A percentile compares a stretch with the other conserved stretches of the same genome.
phyloP scores from a whole-genome alignment of 345 rosid species.

The Carallia pectinifolia region DNA sequence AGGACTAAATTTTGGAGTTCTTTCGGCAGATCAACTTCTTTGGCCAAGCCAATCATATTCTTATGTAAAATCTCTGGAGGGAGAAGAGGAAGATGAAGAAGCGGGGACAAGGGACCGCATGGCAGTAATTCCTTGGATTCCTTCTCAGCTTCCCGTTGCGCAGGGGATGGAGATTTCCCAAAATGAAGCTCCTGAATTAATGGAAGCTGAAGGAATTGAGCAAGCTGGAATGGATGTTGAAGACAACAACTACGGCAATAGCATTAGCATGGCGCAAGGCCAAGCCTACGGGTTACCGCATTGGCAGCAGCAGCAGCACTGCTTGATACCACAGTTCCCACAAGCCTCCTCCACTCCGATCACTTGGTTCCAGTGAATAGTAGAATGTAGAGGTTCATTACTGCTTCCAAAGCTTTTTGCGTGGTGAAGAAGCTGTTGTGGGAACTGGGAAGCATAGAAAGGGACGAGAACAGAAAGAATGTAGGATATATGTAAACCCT shows the following conservation, averaged over 20 bases:
- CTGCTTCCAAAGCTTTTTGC: too few species aligned
- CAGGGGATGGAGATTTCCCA: conserved; percentile 2
- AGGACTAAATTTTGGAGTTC: background rate
- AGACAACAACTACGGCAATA: conserved; percentile 18
- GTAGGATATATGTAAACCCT: too few species aligned
- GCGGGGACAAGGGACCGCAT: conserved; percentile 15
- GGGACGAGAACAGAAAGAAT: too few species aligned
- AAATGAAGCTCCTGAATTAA: conserved; percentile 27
- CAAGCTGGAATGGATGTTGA: conserved; percentile 59
- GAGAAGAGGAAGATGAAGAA: conserved; percentile 9
- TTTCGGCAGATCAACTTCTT: conserved; percentile 36
- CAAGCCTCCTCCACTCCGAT: conserved; percentile 42
- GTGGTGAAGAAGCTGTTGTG: too few species aligned
- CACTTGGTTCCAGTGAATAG: conserved; percentile 42
- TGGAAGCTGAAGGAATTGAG: conserved; percentile 52
- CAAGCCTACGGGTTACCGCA: conserved; percentile 26
- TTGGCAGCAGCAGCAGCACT: conserved; percentile 55
- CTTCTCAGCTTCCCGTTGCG: conserved; percentile 25
- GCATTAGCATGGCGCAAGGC: conserved; percentile 2
- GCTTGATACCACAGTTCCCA: conserved; percentile 51
- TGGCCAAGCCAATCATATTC: conserved; percentile 5
- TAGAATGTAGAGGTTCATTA: too few species aligned
- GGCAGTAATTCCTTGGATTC: conserved; percentile 66
- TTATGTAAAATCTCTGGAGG: conserved; percentile 18
- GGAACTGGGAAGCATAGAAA: background rate